Evolutionary conservation across 1,139 yeast genomes (phyloP), one percentile per base, ranked within the genome.

Genomic region (Pichia sp.): DNA sequence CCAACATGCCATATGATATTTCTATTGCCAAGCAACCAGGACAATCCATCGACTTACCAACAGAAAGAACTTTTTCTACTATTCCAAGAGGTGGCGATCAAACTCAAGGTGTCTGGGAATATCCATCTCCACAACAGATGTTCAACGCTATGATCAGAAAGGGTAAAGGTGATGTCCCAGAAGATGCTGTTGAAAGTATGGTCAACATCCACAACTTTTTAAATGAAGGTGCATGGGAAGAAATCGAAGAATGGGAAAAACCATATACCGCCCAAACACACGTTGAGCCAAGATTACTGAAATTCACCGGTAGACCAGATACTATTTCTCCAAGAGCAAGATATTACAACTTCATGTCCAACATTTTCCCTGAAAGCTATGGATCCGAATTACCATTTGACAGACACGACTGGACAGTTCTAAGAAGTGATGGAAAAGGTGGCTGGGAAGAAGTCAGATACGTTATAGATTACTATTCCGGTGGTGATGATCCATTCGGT

Each of bases 101-200:
- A 4, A 76, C 71, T 22, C 79, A 78, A 52, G 91, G 95, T 0
- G 80, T 83, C 40, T 93, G 99, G 99, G 99, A 93, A 66, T 93
- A 94, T 65, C 99, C 99, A 2, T 89, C 96, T 2, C 99, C 99
- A 1, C 99, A 93, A 66, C 99, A 93, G 65, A 94, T 93, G 99
- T 81, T 90, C 55, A 91, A 91, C 63, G 99, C 99, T 22, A 93
- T 93, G 98, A 71, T 90, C 38, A 79, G 93, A 55, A 93, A 93
- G 68, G 96, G 97, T 14, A 90, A 90, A 61, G 85, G 85, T 40
- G 88, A 81, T 22, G 78, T 93, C 35, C 94, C 94, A 2, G 98
- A 90, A 65, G 96, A 89, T 54, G 97, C 97, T 0, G 97, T 93
- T 7, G 97, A 88, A 58, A 79, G 90, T 44, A 94, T 94, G 99